Evolutionary conservation across 306 rosid species (phyloP).

Genomic region (Astragalus glycyphyllos): DNA sequence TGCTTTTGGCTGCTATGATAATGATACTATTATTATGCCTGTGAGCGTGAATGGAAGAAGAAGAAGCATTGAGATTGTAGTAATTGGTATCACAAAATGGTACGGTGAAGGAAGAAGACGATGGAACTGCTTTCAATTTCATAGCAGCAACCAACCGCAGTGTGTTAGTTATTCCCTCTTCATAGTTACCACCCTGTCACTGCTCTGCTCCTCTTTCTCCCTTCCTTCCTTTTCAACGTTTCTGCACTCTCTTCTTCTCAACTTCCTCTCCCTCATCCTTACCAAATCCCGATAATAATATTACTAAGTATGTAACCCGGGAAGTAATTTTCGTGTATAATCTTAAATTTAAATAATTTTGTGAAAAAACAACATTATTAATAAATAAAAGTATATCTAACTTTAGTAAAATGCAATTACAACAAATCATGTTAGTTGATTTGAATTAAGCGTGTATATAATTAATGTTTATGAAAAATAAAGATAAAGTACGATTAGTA

Average conservation of each 20-base stretch:
- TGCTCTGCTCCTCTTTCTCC: neutral
- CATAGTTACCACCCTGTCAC: neutral
- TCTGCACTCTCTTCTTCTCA: neutral
- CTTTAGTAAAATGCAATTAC: too few relatives aligned
- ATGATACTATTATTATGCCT: neutral
- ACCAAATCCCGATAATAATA: too few relatives aligned
- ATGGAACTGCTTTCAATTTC: constrained; percentile 45
- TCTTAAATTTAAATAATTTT: too few relatives aligned
- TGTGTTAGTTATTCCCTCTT: neutral
- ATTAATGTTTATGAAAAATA: too few relatives aligned
- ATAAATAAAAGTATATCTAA: too few relatives aligned
- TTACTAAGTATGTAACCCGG: too few relatives aligned
- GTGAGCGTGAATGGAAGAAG: constrained; percentile 10
- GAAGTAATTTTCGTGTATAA: too few relatives aligned
- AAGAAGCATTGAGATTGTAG: neutral
- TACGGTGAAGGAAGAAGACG: constrained; percentile 17
- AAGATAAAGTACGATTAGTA: too few relatives aligned
- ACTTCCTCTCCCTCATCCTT: too few relatives aligned
- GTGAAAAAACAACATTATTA: too few relatives aligned
- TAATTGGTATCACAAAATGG: neutral
- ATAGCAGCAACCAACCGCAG: neutral
- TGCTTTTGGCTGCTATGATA: constrained; percentile 45
- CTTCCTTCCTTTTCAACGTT: neutral
- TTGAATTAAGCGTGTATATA: too few relatives aligned
- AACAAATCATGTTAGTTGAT: too few relatives aligned